Conservation (phyloP, 1,139 yeast genomes). For the Pneumocystis oryctolagi region DNA sequence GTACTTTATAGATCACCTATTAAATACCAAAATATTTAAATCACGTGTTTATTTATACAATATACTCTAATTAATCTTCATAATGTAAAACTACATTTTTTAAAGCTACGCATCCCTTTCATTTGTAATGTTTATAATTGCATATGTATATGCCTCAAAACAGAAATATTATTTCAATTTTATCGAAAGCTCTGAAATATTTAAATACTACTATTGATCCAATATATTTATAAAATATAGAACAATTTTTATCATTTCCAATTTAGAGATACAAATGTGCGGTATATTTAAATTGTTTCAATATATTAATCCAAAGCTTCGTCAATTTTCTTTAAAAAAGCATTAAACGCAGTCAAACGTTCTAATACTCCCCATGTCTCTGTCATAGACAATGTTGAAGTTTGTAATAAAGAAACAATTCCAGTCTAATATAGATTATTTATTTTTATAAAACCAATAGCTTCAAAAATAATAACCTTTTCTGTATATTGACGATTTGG, state of each 20-base stretch:
- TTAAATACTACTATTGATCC: background rate
- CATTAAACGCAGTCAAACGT: background rate
- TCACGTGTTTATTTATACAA: background rate
- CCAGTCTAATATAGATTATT: background rate
- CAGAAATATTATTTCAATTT: background rate
- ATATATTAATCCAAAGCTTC: background rate
- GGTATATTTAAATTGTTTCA: background rate
- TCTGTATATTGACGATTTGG: background rate
- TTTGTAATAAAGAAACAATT: background rate
- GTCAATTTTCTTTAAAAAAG: background rate
- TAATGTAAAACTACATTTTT: background rate
- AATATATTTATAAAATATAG: background rate
- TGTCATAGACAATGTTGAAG: background rate
- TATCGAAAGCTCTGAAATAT: background rate
- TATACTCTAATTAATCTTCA: background rate
- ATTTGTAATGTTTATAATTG: background rate
- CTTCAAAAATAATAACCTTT: background rate
- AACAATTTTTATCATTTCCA: background rate
- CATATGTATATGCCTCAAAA: background rate
- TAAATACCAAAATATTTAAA: background rate
- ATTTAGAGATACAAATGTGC: background rate
- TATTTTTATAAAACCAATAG: background rate
- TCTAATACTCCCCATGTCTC: background rate
- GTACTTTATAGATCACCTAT: background rate
- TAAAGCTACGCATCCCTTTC: background rate